A percentile compares a stretch with the other conserved stretches of the same genome.
phyloP scores from a whole-genome alignment of 2,329 filamentous ascomycete species.

The Verticillium isaacii region DNA sequence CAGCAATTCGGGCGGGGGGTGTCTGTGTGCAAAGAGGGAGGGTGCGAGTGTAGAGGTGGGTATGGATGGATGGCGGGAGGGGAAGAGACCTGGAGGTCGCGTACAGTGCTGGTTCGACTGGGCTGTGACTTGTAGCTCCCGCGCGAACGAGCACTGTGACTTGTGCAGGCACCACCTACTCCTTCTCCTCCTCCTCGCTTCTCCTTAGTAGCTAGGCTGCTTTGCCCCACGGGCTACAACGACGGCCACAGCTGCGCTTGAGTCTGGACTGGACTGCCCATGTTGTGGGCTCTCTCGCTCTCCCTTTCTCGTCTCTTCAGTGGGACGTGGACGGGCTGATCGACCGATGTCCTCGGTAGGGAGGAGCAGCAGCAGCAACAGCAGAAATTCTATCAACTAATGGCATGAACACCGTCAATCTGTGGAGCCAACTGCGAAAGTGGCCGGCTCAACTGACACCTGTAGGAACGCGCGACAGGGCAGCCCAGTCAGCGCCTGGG shows the following conservation, averaged over 20 bases:
- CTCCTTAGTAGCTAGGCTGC: background rate
- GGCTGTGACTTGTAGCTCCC: background rate
- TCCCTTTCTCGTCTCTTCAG: background rate
- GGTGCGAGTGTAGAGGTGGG: constrained; percentile 9
- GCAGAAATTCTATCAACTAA: background rate
- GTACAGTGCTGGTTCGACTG: constrained; percentile 1
- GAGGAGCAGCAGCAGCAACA: background rate
- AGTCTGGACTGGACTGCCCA: background rate
- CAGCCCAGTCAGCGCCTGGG: background rate
- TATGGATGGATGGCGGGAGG: constrained; percentile 1
- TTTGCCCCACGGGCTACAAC: background rate
- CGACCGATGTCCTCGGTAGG: background rate
- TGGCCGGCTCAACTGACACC: background rate
- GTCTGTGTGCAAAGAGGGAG: constrained; percentile 11
- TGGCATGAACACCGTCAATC: background rate
- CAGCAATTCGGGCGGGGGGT: constrained; percentile 12
- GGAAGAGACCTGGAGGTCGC: constrained; percentile 3
- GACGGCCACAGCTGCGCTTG: background rate
- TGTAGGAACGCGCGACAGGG: background rate
- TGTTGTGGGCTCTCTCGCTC: background rate
- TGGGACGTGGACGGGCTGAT: background rate
- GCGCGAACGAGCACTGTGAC: background rate
- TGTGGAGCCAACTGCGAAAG: background rate
- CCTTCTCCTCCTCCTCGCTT: no score
- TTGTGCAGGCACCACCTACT: background rate